These are phyloP conservation scores for Arthroderma sp. DNA, from an alignment of 2,329 filamentous ascomycete genomes.

Conservation along the genomic window DNA sequence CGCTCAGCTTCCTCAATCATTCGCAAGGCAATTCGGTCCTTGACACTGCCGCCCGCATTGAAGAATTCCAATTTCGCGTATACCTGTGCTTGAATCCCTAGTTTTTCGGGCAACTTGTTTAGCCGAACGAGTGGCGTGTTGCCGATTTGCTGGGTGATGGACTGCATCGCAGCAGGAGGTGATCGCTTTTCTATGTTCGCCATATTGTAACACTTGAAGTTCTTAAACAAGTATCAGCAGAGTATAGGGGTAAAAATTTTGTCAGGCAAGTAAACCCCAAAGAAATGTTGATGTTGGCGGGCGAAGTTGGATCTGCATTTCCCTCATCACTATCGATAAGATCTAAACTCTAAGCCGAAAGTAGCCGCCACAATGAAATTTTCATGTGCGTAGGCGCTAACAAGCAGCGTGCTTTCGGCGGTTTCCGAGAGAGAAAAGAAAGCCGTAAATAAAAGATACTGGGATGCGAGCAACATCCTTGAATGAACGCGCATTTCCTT, in stretches of 20 bases:
- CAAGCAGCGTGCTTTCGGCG: too few relatives aligned
- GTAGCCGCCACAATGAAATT: neutral
- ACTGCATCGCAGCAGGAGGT: constrained; percentile 46
- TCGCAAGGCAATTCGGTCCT: constrained; percentile 86
- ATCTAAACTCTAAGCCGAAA: neutral
- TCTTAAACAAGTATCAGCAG: neutral
- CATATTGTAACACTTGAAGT: neutral
- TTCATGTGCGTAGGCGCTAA: too few relatives aligned
- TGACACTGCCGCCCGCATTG: constrained; percentile 87
- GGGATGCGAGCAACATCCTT: too few relatives aligned
- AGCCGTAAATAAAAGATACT: too few relatives aligned
- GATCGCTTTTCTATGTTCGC: constrained; percentile 4
- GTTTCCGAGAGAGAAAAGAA: too few relatives aligned
- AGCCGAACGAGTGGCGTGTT: constrained; percentile 91
- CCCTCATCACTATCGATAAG: neutral
- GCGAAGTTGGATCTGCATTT: neutral
- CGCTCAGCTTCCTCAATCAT: constrained; percentile 96
- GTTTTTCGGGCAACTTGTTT: constrained; percentile 81
- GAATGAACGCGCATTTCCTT: too few relatives aligned
- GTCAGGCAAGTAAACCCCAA: neutral
- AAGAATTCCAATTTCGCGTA: constrained; percentile 89
- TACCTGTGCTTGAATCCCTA: constrained; percentile 78
- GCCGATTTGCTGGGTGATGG: constrained; percentile 77
- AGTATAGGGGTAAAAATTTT: neutral
- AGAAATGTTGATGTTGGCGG: neutral